phyloP scores from a whole-genome alignment of 2,329 filamentous ascomycete genomes.

The Calycina marina region DNA sequence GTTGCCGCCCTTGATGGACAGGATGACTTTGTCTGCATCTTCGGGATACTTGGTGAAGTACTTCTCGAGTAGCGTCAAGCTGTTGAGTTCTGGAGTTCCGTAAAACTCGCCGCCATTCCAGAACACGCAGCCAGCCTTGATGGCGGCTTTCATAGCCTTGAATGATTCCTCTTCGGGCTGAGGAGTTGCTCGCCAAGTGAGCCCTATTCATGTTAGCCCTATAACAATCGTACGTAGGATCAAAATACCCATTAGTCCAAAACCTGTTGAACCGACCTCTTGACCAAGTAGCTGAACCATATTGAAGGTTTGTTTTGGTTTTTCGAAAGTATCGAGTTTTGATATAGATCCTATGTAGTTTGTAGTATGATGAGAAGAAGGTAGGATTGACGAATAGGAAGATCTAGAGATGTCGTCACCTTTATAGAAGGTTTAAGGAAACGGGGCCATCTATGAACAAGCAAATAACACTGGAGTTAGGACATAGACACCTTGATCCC shows the following conservation, averaged over 20 bases:
- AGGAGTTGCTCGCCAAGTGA: conserved; percentile 21
- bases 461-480: too few relatives aligned
- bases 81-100: conserved; percentile 42
- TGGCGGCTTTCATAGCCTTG: conserved; percentile 38
- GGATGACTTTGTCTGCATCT: conserved; percentile 44
- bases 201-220: conserved; percentile 10
- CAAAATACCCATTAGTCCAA: conserved; percentile 14
- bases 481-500: too few relatives aligned
- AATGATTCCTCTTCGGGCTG: conserved; percentile 34
- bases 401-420: too few relatives aligned
- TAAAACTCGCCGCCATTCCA: conserved; percentile 57
- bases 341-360: too few relatives aligned
- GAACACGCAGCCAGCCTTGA: conserved; percentile 25
- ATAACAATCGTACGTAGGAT: not conserved
- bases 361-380: too few relatives aligned
- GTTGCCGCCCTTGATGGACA: conserved; percentile 46
- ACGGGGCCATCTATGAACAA: too few relatives aligned
- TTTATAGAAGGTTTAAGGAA: too few relatives aligned
- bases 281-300: conserved; percentile 18
- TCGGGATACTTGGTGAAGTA: conserved; percentile 52
- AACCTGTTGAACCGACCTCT: conserved; percentile 16
- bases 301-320: not conserved
- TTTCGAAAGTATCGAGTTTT: too few relatives aligned
- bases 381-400: too few relatives aligned
- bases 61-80: conserved; percentile 39